Base-by-base conservation (phyloP, 495 filamentous ascomycete genomes). In the Penicillium waksmanii region DNA sequence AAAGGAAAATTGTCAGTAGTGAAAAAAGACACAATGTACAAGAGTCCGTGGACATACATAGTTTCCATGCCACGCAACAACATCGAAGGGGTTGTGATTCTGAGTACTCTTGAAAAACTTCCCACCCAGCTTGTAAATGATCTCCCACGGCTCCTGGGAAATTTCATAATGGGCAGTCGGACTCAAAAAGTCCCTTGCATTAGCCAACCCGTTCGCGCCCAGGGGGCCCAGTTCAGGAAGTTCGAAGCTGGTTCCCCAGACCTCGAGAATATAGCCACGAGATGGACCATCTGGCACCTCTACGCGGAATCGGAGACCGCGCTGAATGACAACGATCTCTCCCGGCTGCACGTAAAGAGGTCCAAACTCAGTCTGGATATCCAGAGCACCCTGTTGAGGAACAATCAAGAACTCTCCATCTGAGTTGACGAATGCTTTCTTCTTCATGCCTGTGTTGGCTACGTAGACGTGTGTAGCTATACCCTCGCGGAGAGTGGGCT, bases 21-120 rank as follows among this genome's bases (percentile, higher is more conserved):
- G 33, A 33, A 23, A 23, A 46, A 36, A 10, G 1, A 5, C 12
- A 35, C 18, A 34, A 21, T 13, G 5, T 13, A 23, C 3, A 12
- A n/a, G 15, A 48, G 3, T 21, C 18, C 7, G 23, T 3, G 18
- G 23, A 63, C 69, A 13, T 62, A 80, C 77, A 51, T 81, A 80
- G 65, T 79, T 82, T 27, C 80, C 80, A 53, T 83, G 79, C 79
- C 80, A 82, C 8, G 80, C 80, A 5, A 82, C 78, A 5, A 82
- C 80, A 56, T 83, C 80, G 48, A 82, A 83, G 0, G 79, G 80
- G 17, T 67, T 77, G 60, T 83, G 80, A 43, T 78, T 70, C 62
- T 83, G 80, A 11, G 66, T 78, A 53, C 72, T 76, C 51, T 68
- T 71, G 63, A 81, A 83, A 61, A 80, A 76, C 58, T 76, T 78